Percentiles rank a stretch among this genome's conserved stretches.
Conservation (phyloP, 805 yeast genomes). For the Jamesozyma piceae region DNA sequence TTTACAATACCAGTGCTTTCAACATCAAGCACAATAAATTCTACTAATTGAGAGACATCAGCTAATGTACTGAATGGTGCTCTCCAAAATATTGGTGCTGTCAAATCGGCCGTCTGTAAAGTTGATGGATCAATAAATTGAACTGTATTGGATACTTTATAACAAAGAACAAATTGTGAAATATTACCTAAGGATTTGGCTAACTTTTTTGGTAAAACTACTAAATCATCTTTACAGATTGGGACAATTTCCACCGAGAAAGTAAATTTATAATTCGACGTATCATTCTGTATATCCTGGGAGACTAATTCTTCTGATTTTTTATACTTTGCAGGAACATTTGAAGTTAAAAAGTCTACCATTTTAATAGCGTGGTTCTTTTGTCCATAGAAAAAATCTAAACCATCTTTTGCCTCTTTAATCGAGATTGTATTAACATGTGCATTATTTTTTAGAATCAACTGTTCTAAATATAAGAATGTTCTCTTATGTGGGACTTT, state of each 20-base stretch:
- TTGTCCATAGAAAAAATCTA: slow-evolving; percentile 85
- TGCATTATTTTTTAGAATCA: slow-evolving; percentile 85
- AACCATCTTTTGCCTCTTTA: slow-evolving; percentile 86
- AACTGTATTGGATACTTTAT: slow-evolving; percentile 68
- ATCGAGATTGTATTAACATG: slow-evolving; percentile 90
- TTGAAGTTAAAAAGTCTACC: slow-evolving; percentile 79
- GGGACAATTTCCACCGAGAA: slow-evolving; percentile 92
- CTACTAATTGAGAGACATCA: slow-evolving; percentile 66
- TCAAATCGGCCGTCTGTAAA: slow-evolving; percentile 66
- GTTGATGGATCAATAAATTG: slow-evolving; percentile 84
- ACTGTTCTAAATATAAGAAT: slow-evolving; percentile 87
- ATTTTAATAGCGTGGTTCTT: slow-evolving; percentile 88
- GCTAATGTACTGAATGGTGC: slow-evolving; percentile 69
- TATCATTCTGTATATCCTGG: slow-evolving; percentile 83
- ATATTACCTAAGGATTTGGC: slow-evolving; percentile 80
- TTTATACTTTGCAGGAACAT: slow-evolving; percentile 73
- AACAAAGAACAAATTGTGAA: slow-evolving; percentile 72
- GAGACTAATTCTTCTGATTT: slow-evolving; percentile 87
- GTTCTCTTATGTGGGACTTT: slow-evolving; percentile 98
- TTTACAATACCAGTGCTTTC: slow-evolving; percentile 76
- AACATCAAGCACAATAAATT: slow-evolving; percentile 84
- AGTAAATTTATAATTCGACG: slow-evolving; percentile 79
- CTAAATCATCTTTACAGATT: slow-evolving; percentile 91
- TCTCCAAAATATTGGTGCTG: slow-evolving; percentile 71
- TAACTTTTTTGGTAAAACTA: slow-evolving; percentile 78